A percentile compares a stretch with the other conserved stretches of the same genome.
Conservation (phyloP, 2,329 filamentous ascomycete species). For the Fusarium sp. region DNA sequence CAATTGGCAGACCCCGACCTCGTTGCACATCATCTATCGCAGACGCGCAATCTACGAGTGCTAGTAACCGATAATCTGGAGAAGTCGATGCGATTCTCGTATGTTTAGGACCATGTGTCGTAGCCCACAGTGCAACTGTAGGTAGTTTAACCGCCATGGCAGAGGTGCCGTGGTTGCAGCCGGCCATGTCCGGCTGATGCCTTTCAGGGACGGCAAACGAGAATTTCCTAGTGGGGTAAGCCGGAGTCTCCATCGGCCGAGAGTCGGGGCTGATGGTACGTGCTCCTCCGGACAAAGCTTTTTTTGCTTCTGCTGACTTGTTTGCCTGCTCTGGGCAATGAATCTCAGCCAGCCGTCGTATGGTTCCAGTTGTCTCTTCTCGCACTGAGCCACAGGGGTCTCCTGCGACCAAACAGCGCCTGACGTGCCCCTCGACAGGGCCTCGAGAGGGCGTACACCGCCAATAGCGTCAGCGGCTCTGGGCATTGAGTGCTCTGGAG, state of each 20-base stretch:
- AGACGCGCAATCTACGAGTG: not conserved
- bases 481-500: slow-evolving; percentile 6
- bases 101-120: slow-evolving; percentile 24
- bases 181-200: slow-evolving; percentile 14
- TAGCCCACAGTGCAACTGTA: slow-evolving; percentile 6
- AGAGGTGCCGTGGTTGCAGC: slow-evolving; percentile 1
- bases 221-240: slow-evolving; percentile 21
- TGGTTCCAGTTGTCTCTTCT: slow-evolving; percentile 25
- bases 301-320: slow-evolving; percentile 8
- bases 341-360: slow-evolving; percentile 1
- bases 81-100: slow-evolving; percentile 23
- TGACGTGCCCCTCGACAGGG: slow-evolving; percentile 27
- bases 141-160: slow-evolving; percentile 4
- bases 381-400: slow-evolving; percentile 18
- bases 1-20: not conserved
- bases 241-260: slow-evolving; percentile 43
- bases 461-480: slow-evolving; percentile 12
- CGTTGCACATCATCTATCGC: slow-evolving; percentile 2
- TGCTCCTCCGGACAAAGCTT: slow-evolving; percentile 11
- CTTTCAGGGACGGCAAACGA: slow-evolving; percentile 2
- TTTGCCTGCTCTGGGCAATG: slow-evolving; percentile 22
- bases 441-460: slow-evolving; percentile 36
- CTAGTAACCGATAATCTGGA: slow-evolving; percentile 1
- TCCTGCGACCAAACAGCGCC: slow-evolving; percentile 23
- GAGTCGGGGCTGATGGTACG: slow-evolving; percentile 29